Conservation (phyloP, 2,329 filamentous ascomycete species). For the Paramyrothecium roridum region DNA sequence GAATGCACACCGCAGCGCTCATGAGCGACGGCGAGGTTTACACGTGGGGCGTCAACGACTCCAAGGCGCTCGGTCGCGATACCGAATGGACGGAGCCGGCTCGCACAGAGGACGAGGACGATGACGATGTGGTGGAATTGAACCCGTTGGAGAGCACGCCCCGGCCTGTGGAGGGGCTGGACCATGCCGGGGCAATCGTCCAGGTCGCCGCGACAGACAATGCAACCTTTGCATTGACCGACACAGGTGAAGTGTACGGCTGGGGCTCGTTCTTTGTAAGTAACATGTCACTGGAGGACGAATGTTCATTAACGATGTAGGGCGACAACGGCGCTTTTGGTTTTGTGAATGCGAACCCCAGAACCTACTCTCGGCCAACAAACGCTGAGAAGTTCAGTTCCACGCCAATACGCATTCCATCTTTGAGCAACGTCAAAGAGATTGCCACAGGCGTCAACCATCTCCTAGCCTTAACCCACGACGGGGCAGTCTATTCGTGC, state of each 20-base stretch:
- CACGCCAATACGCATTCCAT: conserved; percentile 42
- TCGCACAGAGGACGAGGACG: neutral
- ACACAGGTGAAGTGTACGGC: conserved; percentile 59
- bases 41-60: conserved; percentile 67
- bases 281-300: neutral
- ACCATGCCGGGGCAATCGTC: conserved; percentile 47
- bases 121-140: conserved; percentile 38
- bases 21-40: conserved; percentile 61
- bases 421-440: conserved; percentile 46
- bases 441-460: conserved; percentile 57
- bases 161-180: conserved; percentile 42
- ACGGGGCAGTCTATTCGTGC: conserved; percentile 52
- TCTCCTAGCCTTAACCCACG: conserved; percentile 48
- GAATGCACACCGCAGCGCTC: conserved; percentile 61
- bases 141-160: conserved; percentile 60
- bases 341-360: conserved; percentile 30
- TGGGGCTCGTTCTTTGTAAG: conserved; percentile 59
- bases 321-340: conserved; percentile 48
- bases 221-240: conserved; percentile 40
- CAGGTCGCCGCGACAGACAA: conserved; percentile 60
- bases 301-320: conserved; percentile 5
- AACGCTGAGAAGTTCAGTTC: neutral
- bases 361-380: neutral
- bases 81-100: conserved; percentile 43
- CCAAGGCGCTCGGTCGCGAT: conserved; percentile 59